These are phyloP conservation scores for Mycena vitilis DNA, from an alignment of 768 basidiomycete species.

Conservation along the genomic window DNA sequence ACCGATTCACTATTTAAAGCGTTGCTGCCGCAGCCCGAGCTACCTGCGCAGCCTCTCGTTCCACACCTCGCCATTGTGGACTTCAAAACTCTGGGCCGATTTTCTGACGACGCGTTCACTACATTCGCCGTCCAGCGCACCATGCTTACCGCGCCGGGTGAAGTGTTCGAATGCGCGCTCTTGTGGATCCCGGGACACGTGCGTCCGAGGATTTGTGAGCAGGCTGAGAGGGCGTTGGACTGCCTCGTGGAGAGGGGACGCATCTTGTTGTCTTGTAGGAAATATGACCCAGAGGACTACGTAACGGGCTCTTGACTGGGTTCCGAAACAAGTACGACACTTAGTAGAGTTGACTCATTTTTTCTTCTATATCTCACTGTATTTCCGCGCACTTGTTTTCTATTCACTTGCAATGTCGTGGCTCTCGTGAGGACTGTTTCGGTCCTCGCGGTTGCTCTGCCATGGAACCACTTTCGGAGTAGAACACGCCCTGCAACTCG, in stretches of 20 bases:
- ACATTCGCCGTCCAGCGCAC: not conserved
- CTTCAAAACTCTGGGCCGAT: not conserved
- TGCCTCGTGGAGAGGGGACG: no score
- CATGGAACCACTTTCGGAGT: no score
- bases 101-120: not conserved
- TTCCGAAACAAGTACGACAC: no score
- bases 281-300: not conserved
- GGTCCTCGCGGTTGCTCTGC: no score
- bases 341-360: no score
- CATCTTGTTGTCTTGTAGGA: not conserved
- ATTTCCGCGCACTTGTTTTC: no score
- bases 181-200: not conserved
- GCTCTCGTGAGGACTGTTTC: no score
- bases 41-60: not conserved
- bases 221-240: not conserved
- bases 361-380: no score
- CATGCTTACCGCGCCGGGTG: not conserved
- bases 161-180: not conserved
- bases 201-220: not conserved
- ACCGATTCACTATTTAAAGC: slow-evolving; percentile 1
- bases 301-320: no score
- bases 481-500: no score
- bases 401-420: no score
- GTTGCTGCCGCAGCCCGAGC: slow-evolving; percentile 6
- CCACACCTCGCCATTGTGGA: slow-evolving; percentile 1